phyloP scores from a whole-genome alignment of 495 filamentous ascomycete genomes.

The Poronia punctata region DNA sequence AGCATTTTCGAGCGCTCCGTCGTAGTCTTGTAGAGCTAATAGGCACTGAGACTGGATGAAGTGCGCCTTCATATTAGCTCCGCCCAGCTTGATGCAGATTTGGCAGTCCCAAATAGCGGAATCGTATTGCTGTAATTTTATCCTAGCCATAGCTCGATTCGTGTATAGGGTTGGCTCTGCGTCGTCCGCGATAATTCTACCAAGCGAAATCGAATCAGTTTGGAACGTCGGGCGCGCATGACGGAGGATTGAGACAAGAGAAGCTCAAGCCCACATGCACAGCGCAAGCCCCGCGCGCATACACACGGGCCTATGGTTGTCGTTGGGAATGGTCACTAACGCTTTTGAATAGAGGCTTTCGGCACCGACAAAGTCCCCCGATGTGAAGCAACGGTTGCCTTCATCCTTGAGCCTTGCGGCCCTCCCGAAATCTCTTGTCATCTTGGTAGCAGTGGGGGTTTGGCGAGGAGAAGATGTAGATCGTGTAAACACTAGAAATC shows the following conservation, averaged over 20 bases:
- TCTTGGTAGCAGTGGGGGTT: slow-evolving; percentile 11
- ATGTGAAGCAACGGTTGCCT: slow-evolving; percentile 58
- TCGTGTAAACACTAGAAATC: no score
- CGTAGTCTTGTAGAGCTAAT: slow-evolving; percentile 62
- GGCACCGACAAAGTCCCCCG: slow-evolving; percentile 64
- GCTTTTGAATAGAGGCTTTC: slow-evolving; percentile 81
- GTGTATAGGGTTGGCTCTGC: slow-evolving; percentile 63
- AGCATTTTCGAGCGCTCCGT: slow-evolving; percentile 67
- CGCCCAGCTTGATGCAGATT: slow-evolving; percentile 58
- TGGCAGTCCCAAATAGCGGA: slow-evolving; percentile 74
- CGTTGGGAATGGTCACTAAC: slow-evolving; percentile 39
- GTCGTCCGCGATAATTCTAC: slow-evolving; percentile 52
- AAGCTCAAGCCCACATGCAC: neutral
- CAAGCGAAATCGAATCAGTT: slow-evolving; percentile 3
- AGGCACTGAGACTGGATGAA: slow-evolving; percentile 82
- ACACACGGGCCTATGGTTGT: slow-evolving; percentile 1
- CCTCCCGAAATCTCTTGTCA: slow-evolving; percentile 13
- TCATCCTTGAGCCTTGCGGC: slow-evolving; percentile 47
- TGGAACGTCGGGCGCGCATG: neutral
- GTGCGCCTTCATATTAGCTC: slow-evolving; percentile 69
- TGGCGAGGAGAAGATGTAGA: neutral
- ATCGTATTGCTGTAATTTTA: slow-evolving; percentile 65
- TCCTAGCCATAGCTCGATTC: slow-evolving; percentile 81
- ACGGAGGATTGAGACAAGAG: neutral
- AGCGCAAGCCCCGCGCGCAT: no score